Evolutionary conservation across 2,329 filamentous ascomycete species (phyloP), one percentile per base, ranked within the genome.

Genomic region (Penicillium sp.): DNA sequence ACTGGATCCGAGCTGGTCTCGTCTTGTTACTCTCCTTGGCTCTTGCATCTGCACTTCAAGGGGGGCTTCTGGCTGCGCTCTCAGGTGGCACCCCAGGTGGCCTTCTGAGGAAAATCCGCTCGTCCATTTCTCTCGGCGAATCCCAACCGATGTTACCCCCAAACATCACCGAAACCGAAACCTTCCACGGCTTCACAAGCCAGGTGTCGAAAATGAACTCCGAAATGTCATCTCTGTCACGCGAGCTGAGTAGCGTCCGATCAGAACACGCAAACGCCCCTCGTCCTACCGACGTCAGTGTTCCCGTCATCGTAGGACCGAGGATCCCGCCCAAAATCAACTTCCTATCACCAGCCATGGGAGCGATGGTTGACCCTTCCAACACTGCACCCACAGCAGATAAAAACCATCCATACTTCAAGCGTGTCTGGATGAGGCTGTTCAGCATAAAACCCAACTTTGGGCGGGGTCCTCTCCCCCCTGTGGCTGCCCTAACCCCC

Each of bases 321-420:
- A 60, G 50, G 12, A 46, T 52, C 4, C 42, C 39, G 2, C 55
- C 56, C 46, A 78, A 80, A 47, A 73, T 90, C 69, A 95, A 96
- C 72, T 90, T 84, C 71, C 86, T 95, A 59, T 78, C 80, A 3
- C 62, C 71, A 1, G 81, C 82, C 4, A 72, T 83, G 15, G 89
- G 88, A 4, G 88, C 88, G 1, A 60, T 76, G 1, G 72, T 93
- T 54, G 80, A 90, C 57, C 72, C 73, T 0, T 58, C 66, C 2
- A 69, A 79, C 25, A 86, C 83, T 1, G 90, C 87, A 0, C 76
- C 79, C 0, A 78, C 78, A 0, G 76, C 70, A 54, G 71, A 56
- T 64, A 66, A 47, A 58, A 54, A 55, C 24, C 57, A 38, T 40
- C 46, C 40, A 42, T 60, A 4, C 20, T 60, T 4, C 48, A 60